Base-by-base conservation (phyloP, 768 basidiomycete genomes). In the Lentinula boryana region DNA sequence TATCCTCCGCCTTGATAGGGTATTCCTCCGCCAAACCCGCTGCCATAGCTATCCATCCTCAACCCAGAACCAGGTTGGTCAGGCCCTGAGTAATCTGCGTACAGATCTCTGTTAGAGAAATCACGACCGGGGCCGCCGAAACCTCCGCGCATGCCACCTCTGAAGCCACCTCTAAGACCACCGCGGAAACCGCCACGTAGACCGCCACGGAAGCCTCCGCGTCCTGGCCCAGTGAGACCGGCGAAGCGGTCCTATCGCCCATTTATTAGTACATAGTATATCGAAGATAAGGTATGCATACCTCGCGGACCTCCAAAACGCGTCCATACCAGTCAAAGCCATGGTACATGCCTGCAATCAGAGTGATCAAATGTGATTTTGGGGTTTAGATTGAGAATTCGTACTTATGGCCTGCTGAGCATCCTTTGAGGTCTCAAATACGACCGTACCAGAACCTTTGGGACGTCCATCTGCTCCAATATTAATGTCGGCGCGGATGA, bases 271-370 rank as follows among this genome's bases (percentile, higher is more conserved):
- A 15, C 33, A 38, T 36, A 18, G 40, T 10, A 53, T 50, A 61
- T 49, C 12, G 31, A 58, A 27, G 15, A 56, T 46, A 46, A 3
- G 1, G 0, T 23, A 62, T 56, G 2, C 79, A 63, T 71, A 92
- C 93, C 84, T 97, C 93, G 65, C 95, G 90, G 38, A 98, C 96
- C 78, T 99, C 96, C 12, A 99, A 85, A 7, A 88, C 86, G 52
- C 92, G 89, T 7, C 95, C 95, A 71, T 95, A 95, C 94, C 96
- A 98, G 63, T 97, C 95, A 67, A 92, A 97, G 32, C 95, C 95
- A 62, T 97, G 90, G 72, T 95, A 98, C 93, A 96, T 97, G 67
- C 77, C 95, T 97, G 64, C 21, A 36, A 16, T 16, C 40, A 44
- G 50, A 51, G 67, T 18, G 67, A 66, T 36, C 43, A 57, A 55